phyloP scores from a whole-genome alignment of 345 rosid species.

The Dipteronia sinensis region DNA sequence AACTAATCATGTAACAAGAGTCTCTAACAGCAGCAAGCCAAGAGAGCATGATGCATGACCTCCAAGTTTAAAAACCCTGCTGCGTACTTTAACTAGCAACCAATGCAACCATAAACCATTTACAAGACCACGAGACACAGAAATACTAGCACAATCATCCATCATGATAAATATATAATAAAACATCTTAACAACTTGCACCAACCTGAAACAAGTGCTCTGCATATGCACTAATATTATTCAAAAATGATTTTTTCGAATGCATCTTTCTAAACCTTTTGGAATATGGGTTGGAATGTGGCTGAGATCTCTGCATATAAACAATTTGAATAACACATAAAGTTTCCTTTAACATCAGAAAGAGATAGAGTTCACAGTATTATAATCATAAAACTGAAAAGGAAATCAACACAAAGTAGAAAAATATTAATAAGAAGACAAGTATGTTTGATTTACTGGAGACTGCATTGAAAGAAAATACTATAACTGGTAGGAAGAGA shows the following conservation, averaged over 20 bases:
- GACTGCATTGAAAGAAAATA: neutral
- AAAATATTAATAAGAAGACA: neutral
- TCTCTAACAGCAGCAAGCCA: neutral
- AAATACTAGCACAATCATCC: neutral
- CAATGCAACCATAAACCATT: neutral
- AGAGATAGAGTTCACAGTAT: neutral
- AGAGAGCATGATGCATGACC: neutral
- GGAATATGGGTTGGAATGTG: slow-evolving; percentile 16
- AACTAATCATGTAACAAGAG: neutral
- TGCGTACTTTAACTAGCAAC: neutral
- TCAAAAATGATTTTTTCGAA: slow-evolving; percentile 47
- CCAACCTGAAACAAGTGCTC: slow-evolving; percentile 62
- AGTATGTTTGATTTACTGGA: neutral
- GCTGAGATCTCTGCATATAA: slow-evolving; percentile 32
- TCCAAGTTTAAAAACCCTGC: neutral
- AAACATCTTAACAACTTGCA: neutral
- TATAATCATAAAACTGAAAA: neutral
- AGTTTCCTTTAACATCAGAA: slow-evolving; percentile 4
- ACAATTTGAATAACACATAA: slow-evolving; percentile 18
- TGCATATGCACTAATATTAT: slow-evolving; percentile 50
- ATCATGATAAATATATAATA: neutral
- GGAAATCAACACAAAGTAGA: neutral
- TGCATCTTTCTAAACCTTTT: slow-evolving; percentile 54
- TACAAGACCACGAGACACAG: neutral
- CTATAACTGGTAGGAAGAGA: too few relatives aligned